Evolutionary conservation across 2,329 filamentous ascomycete species (phyloP).

Genomic region (Helotiales sp.): DNA sequence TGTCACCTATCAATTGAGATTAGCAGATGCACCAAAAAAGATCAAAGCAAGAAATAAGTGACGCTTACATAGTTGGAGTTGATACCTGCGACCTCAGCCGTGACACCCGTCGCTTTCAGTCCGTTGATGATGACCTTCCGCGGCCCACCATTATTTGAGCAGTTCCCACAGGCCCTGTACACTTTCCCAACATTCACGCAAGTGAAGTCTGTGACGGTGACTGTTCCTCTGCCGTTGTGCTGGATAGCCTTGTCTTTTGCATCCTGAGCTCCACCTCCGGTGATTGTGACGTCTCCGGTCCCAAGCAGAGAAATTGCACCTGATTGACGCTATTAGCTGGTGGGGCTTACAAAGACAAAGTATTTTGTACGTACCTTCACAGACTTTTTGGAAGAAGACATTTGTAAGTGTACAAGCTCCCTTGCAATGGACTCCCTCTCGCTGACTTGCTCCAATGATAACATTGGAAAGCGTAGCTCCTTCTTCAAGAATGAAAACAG

Average conservation of each 20-base stretch:
- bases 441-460: constrained; percentile 1
- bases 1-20: constrained; percentile 42
- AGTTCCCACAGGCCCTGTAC: constrained; percentile 55
- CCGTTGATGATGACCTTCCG: constrained; percentile 41
- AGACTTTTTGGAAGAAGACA: constrained; percentile 1
- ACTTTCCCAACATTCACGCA: constrained; percentile 50
- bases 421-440: constrained; percentile 12
- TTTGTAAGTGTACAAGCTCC: constrained; percentile 8
- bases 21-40: too few species aligned
- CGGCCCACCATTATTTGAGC: constrained; percentile 42
- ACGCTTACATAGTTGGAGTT: constrained; percentile 45
- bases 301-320: constrained; percentile 43
- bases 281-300: constrained; percentile 42
- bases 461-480: constrained; percentile 9
- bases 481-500: constrained; percentile 10
- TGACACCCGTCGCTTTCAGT: constrained; percentile 42
- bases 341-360: too few species aligned
- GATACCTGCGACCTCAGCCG: constrained; percentile 42
- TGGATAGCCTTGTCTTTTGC: constrained; percentile 46
- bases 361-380: constrained; percentile 1
- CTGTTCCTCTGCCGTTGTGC: constrained; percentile 44
- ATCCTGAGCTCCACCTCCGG: constrained; percentile 45
- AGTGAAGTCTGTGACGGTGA: constrained; percentile 46
- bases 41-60: too few species aligned
- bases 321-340: constrained; percentile 6